phyloP scores from a whole-genome alignment of 2,329 filamentous ascomycete species.

The Fusarium nelsonii region DNA sequence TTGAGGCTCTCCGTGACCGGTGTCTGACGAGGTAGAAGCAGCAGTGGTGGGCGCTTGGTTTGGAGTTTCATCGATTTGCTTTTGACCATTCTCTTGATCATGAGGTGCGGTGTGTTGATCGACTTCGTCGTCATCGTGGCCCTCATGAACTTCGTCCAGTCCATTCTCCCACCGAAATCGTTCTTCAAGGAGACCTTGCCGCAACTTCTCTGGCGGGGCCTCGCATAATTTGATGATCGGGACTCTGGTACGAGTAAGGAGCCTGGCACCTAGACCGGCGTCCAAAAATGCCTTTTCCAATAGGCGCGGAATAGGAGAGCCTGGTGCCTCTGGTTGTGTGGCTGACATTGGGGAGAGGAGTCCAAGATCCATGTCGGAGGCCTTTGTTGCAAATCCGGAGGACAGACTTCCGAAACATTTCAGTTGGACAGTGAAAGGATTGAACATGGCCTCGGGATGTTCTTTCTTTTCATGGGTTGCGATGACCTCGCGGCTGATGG shows the following conservation, averaged over 20 bases:
- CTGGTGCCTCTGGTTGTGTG: conserved; percentile 64
- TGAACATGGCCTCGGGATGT: conserved; percentile 60
- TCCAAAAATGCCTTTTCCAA: conserved; percentile 81
- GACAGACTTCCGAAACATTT: conserved; percentile 85
- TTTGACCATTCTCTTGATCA: conserved; percentile 45
- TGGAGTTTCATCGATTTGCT: conserved; percentile 10
- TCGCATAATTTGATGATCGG: conserved; percentile 91
- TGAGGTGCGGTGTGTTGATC: conserved; percentile 43
- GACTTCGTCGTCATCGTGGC: conserved; percentile 55
- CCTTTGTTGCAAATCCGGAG: conserved; percentile 87
- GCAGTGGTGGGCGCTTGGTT: conserved; percentile 8
- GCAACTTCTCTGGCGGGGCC: conserved; percentile 71
- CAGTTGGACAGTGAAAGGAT: conserved; percentile 70
- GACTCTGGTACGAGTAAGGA: conserved; percentile 82
- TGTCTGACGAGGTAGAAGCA: conserved; percentile 43
- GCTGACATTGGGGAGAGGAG: conserved; percentile 74
- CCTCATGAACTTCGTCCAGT: conserved; percentile 55
- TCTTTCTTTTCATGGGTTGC: conserved; percentile 61
- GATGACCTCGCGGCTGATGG: conserved; percentile 72
- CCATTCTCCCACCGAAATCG: conserved; percentile 78
- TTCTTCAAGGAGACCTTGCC: conserved; percentile 71
- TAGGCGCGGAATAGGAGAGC: conserved; percentile 76
- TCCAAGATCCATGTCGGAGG: conserved; percentile 92
- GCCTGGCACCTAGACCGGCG: conserved; percentile 77
- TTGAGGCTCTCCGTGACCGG: conserved; percentile 29